Conservation (phyloP, 176 grass and related monocot species). For the Ampelocalamus luodianensis region DNA sequence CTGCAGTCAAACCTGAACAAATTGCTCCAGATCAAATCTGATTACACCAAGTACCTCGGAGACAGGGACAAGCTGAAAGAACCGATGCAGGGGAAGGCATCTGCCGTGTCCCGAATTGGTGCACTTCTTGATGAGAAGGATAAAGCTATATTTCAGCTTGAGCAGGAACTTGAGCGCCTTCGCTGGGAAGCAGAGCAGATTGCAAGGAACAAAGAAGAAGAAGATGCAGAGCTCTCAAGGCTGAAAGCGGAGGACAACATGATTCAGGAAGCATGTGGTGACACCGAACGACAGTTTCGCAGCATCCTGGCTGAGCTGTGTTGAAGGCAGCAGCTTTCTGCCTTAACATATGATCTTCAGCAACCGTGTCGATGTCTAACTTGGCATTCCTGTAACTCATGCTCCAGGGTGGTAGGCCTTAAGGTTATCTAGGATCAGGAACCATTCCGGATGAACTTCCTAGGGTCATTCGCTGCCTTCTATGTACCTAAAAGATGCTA, state of each 20-base stretch:
- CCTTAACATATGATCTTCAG: not conserved
- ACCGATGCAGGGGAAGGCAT: slow-evolving; percentile 17
- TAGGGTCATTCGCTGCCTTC: not conserved
- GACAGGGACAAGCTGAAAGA: slow-evolving; percentile 31
- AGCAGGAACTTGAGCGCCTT: slow-evolving; percentile 47
- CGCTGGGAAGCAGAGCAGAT: slow-evolving; percentile 35
- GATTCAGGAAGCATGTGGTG: not conserved
- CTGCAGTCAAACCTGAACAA: slow-evolving; percentile 38
- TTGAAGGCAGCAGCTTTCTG: not conserved
- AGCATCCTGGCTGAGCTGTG: slow-evolving; percentile 18
- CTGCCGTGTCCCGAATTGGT: not conserved
- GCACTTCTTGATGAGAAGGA: slow-evolving; percentile 43
- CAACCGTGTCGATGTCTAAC: not conserved
- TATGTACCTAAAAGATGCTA: not conserved
- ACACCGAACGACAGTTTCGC: slow-evolving; percentile 19
- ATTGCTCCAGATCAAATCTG: slow-evolving; percentile 46
- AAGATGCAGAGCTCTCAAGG: slow-evolving; percentile 30
- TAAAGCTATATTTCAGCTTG: slow-evolving; percentile 46
- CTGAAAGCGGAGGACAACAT: not conserved
- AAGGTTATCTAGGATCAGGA: not conserved
- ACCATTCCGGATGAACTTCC: not conserved
- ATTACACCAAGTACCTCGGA: not conserved
- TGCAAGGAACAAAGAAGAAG: slow-evolving; percentile 20
- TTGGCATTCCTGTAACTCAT: not conserved
- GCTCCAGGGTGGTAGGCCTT: not conserved